Evolutionary conservation across 495 filamentous ascomycete species (phyloP), one percentile per base, ranked within the genome.

Genomic region (Cladorrhinum samala): DNA sequence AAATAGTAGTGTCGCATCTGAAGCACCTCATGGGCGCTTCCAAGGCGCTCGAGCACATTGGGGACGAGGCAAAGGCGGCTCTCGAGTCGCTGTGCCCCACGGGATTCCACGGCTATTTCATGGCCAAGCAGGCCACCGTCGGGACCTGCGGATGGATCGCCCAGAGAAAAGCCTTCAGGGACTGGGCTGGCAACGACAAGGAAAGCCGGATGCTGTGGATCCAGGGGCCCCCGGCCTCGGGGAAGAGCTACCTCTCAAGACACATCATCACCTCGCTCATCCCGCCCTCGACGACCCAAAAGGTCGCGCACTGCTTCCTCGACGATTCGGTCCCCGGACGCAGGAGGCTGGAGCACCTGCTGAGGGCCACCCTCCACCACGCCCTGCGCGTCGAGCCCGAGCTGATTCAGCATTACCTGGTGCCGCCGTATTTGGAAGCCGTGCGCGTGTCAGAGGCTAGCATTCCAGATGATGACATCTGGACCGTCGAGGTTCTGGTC

Each of bases 201-300:
- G 50, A 46, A 8, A 58, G 39, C 11, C 18, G 44, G 14, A 50
- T 40, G 41, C 56, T 58, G 7, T 58, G 56, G 56, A 58, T 58
- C 21, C 40, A 50, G 6, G 56, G 56, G 2, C 50, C 46, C 2
- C 50, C 45, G 20, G 51, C 50, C 1, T 40, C 42, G 7, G 56
- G 56, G 13, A 58, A 58, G 38, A 54, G 20, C 39, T 57, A 42
- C 19, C 40, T 58, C 2, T 45, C 56, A 1, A 50, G 18, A 40
- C 51, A 58, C 41, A 54, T 58, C 41, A 53, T 58, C 41, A 54
- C 45, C 45, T 17, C 54, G 7, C 50, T 58, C 49, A 21, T 38
- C 18, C 50, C 55, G 1, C 40, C 30, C n/a, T 4, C n/a, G 16
- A 20, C 49, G 19, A 42, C 14, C 18, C 42, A 53, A 21, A 27